Base-by-base conservation (phyloP, 2,329 filamentous ascomycete genomes). In the Akanthomyces muscarius region DNA sequence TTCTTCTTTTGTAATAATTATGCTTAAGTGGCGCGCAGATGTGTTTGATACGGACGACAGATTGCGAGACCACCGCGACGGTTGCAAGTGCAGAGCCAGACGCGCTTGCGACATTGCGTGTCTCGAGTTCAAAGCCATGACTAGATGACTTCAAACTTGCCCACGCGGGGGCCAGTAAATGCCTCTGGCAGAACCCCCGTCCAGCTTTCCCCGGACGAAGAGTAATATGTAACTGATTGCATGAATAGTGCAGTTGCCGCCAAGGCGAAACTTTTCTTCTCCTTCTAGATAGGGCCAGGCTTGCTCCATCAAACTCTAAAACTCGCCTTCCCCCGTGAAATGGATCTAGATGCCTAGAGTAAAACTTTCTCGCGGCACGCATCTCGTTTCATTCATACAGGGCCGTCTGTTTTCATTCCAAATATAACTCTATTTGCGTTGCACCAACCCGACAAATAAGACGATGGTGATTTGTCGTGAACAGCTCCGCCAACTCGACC, bases 301-400 rank as follows among this genome's bases (percentile, higher is more conserved):
- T 52, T 41, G 44, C 30, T 48, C 45, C 21, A 21, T 14, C 14
- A 41, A 59, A 59, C 45, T 59, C 45, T 59, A 58, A 59, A 50
- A 28, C 30, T 42, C 56, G 55, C 42, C 42, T 58, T 58, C 1
- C 14, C 55, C 42, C 55, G 30, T 38, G 42, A 2, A 50, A 21
- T 14, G 11, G 45, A 51, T 60, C 57, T 33, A 60, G 56, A 21
- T 51, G 21, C 25, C 21, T 8, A n/a, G 33, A 7, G 16, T 41
- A 41, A 52, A 51, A 51, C 25, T 60, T 60, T 51, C 44, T 41
- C 21, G 21, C 44, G 45, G 47, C 16, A 16, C 44, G 28, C n/a
- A 30, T 21, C 30, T 33, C 14, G 23, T 52, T 60, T 47, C 55
- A 58, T 41, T 48, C 30, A 10, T 16, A 16, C 14, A 36, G 16